Evolutionary conservation across 2,329 filamentous ascomycete genomes (phyloP), one percentile per base, ranked within the genome.

Genomic region (Spiromastix sp.): DNA sequence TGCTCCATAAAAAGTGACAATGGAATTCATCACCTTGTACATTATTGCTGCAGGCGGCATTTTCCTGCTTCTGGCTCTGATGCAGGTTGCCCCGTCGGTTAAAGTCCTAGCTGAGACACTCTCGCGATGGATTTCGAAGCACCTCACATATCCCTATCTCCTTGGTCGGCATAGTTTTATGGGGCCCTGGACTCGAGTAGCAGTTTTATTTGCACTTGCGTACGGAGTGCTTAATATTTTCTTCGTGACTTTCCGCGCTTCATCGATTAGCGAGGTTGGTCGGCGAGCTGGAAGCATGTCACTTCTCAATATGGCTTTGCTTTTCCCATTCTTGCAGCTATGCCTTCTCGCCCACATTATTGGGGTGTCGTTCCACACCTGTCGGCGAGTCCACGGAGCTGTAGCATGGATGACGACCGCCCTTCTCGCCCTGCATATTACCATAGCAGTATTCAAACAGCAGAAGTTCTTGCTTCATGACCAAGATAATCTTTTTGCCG

Each of bases 101-200:
- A 31, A 34, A 32, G 21, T 33, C 32, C 34, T 41, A 29, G 25
- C 32, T 36, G 30, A 24, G 32, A 22, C 29, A 17, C 20, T 36
- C 26, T 40, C 32, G 8, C 31, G 44, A 29, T 30, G 36, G 5
- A 37, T 44, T 18, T 45, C 28, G 30, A 45, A 47, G 37, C 36
- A 50, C 40, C 36, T 52, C 2, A 48, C 30, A 20, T 50, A 52
- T 42, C 42, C 36, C 15, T 43, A 47, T 37, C 9, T 51, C 15
- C 17, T 49, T 39, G 16, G 37, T 32, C 40, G 42, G 26, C 39
- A 47, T 16, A 27, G 27, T 19, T 28, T 37, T 16, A 17, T 37
- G 9, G 34, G 27, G n/a, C 27, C 27, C 19, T 37, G 34, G 18
- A 39, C 32, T 12, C 32, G 27, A 8, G n/a, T 21, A 2, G 17